Evolutionary conservation across 169 alveolate species (phyloP).

Genomic region (Plasmodium cynomolgi): DNA sequence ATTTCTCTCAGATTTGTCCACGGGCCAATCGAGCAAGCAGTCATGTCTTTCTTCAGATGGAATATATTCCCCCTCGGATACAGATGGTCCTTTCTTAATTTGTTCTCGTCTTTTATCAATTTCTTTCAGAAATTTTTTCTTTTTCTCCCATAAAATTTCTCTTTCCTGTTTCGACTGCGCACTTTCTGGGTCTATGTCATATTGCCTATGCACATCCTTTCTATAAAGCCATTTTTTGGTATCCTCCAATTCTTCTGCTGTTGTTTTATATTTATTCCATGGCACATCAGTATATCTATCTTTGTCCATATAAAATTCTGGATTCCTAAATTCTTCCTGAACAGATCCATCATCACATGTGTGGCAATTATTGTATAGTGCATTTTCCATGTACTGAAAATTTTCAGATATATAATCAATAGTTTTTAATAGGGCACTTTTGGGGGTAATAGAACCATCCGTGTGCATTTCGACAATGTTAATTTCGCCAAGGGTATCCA

Average conservation of each 20-base stretch:
- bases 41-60: slow-evolving; percentile 75
- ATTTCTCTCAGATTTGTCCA: slow-evolving; percentile 72
- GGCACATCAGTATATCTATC: slow-evolving; percentile 88
- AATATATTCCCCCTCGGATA: slow-evolving; percentile 49
- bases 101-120: slow-evolving; percentile 73
- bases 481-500: slow-evolving; percentile 86
- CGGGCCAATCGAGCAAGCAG: slow-evolving; percentile 76
- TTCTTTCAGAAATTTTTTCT: slow-evolving; percentile 34
- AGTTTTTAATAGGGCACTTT: slow-evolving; percentile 85
- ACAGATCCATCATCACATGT: slow-evolving; percentile 81
- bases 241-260: slow-evolving; percentile 81
- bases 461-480: slow-evolving; percentile 89
- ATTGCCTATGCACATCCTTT: slow-evolving; percentile 87
- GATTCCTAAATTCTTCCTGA: slow-evolving; percentile 82
- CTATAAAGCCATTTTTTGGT: slow-evolving; percentile 84
- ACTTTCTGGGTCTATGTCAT: slow-evolving; percentile 87
- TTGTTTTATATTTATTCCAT: slow-evolving; percentile 88
- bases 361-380: slow-evolving; percentile 82
- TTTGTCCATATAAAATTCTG: slow-evolving; percentile 83
- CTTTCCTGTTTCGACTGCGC: slow-evolving; percentile 83
- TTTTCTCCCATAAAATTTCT: slow-evolving; percentile 71
- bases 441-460: slow-evolving; percentile 89
- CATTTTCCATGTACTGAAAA: slow-evolving; percentile 82
- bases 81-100: slow-evolving; percentile 71
- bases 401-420: slow-evolving; percentile 81